phyloP scores from a whole-genome alignment of 139 green algal genomes.

The Picochlorum sp. region DNA sequence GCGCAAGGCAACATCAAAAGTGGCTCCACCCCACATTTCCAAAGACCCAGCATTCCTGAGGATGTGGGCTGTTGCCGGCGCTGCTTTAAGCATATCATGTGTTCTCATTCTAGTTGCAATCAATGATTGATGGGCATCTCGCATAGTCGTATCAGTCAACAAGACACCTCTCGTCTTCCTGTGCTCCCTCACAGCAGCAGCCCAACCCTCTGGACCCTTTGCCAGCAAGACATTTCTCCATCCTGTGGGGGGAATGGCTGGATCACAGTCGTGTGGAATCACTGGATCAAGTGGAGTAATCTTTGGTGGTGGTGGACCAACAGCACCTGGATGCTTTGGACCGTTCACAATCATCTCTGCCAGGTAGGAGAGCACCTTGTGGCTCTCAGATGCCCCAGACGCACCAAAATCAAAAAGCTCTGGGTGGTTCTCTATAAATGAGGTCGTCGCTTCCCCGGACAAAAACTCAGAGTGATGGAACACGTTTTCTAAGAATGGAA shows the following conservation, averaged over 20 bases:
- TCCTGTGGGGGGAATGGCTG: constrained; percentile 30
- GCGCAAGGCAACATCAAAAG: constrained; percentile 85
- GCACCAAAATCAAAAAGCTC: constrained; percentile 54
- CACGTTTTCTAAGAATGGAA: constrained; percentile 86
- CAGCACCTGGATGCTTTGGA: constrained; percentile 66
- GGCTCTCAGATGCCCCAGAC: constrained; percentile 5
- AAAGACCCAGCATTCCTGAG: constrained; percentile 61
- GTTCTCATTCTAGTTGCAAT: constrained; percentile 65
- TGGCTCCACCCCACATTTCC: constrained; percentile 92
- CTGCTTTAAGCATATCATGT: constrained; percentile 75
- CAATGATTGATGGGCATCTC: constrained; percentile 86
- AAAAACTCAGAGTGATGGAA: constrained; percentile 81
- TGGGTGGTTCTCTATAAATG: constrained; percentile 76
- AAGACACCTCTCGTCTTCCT: constrained; percentile 56
- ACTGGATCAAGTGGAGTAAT: constrained; percentile 31
- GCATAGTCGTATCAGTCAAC: constrained; percentile 88
- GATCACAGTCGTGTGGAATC: constrained; percentile 29
- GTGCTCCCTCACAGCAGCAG: constrained; percentile 71
- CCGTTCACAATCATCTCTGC: constrained; percentile 80
- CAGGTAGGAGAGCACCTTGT: constrained; percentile 70
- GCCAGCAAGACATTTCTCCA: constrained; percentile 65
- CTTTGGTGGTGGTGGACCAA: constrained; percentile 47
- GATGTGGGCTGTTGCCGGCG: constrained; percentile 55
- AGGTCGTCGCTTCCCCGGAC: constrained; percentile 52
- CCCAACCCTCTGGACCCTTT: constrained; percentile 77